Percentiles rank a stretch among this genome's conserved stretches.
phyloP scores from a whole-genome alignment of 371 early-diverging fungal species.

The Mucor velutinosus region DNA sequence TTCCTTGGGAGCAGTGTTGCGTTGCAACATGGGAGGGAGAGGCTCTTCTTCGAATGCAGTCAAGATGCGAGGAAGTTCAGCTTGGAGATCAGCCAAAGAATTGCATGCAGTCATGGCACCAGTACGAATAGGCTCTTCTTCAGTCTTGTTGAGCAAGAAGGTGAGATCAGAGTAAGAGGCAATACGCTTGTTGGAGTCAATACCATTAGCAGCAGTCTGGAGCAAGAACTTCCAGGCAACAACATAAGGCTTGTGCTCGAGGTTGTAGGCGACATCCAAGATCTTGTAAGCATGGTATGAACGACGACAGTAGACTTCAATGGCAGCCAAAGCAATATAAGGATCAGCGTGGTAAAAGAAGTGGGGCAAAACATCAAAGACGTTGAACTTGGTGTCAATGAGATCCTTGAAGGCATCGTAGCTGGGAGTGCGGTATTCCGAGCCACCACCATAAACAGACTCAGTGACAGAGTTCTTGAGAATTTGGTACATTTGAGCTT shows the following conservation, averaged over 20 bases:
- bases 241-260: constrained; percentile 70
- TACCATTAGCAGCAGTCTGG: constrained; percentile 50
- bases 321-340: constrained; percentile 84
- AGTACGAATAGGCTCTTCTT: constrained; percentile 67
- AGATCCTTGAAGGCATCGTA: constrained; percentile 86
- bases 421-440: constrained; percentile 75
- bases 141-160: constrained; percentile 66
- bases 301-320: constrained; percentile 95
- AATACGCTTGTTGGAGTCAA: constrained; percentile 69
- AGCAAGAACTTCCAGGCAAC: constrained; percentile 85
- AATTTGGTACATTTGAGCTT: constrained; percentile 81
- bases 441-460: constrained; percentile 73
- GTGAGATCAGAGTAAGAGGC: constrained; percentile 74
- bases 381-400: constrained; percentile 91
- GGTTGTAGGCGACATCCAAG: constrained; percentile 77
- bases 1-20: constrained; percentile 20
- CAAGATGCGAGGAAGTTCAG: constrained; percentile 55
- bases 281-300: constrained; percentile 96
- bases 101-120: constrained; percentile 70
- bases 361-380: constrained; percentile 92
- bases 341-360: constrained; percentile 90
- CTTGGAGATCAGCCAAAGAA: constrained; percentile 56
- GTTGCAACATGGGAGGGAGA: constrained; percentile 39
- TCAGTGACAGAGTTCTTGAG: constrained; percentile 81
- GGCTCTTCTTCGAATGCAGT: constrained; percentile 56